A percentile compares a stretch with the other conserved stretches of the same genome.
phyloP scores from a whole-genome alignment of 2,329 filamentous ascomycete genomes.

The Xylariaceae sp. region DNA sequence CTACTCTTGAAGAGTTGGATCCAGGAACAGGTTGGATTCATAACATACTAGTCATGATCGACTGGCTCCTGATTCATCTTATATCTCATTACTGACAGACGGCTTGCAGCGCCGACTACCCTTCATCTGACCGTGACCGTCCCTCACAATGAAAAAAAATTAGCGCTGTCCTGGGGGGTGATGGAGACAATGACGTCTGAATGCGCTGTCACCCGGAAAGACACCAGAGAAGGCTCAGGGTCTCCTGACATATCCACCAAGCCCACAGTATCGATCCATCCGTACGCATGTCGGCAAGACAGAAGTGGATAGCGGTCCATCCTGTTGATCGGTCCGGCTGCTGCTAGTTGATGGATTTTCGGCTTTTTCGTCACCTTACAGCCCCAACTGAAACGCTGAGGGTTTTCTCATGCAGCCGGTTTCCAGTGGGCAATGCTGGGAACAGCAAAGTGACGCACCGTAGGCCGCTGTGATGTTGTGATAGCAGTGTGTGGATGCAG shows the following conservation, averaged over 20 bases:
- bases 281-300: not conserved
- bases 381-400: conserved; percentile 11
- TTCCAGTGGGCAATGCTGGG: conserved; percentile 5
- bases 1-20: conserved; percentile 5
- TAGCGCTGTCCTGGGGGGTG: too few species aligned
- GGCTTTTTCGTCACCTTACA: conserved; percentile 1
- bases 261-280: conserved; percentile 11
- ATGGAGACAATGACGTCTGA: conserved; percentile 10
- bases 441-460: too few species aligned
- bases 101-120: not conserved
- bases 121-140: not conserved
- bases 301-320: conserved; percentile 5
- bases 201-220: conserved; percentile 1
- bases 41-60: conserved; percentile 5
- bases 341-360: conserved; percentile 9
- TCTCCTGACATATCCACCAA: conserved; percentile 6
- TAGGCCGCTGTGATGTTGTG: too few species aligned
- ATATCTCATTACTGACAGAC: not conserved
- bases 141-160: too few species aligned
- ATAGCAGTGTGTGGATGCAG: too few species aligned
- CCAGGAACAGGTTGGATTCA: conserved; percentile 1
- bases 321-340: conserved; percentile 2
- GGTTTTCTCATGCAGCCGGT: conserved; percentile 3
- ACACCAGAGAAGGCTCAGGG: conserved; percentile 3
- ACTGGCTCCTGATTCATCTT: conserved; percentile 9